Base-by-base conservation (phyloP, 371 early-diverging fungal genomes). In the Actinomucor elegans region DNA sequence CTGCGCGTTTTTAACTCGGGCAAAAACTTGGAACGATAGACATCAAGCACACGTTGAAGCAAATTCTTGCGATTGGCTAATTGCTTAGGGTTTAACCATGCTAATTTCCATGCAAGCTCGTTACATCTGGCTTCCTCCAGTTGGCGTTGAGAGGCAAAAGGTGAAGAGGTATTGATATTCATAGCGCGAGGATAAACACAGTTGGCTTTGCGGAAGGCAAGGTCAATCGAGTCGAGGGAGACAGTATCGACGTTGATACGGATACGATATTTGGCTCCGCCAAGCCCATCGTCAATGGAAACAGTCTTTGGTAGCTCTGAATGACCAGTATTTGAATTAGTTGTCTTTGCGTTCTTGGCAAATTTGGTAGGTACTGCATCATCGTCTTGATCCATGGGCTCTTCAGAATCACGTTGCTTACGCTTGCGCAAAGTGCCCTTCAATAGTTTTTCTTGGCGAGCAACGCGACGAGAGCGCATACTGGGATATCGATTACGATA, bases 401-500 rank as follows among this genome's bases (percentile, higher is more conserved):
- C 58, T 28, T 63, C 63, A 12, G 49, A 44, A 21, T 67, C 64
- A 17, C 68, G 48, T 11, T 57, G 57, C 40, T 66, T 66, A 32
- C 73, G 67, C 43, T 73, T 73, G 37, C 73, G 69, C 7, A 73
- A 34, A 14, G 73, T 73, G 3, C 73, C 73, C 43, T 69, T 69
- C 38, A 61, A 32, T 12, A 87, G 68, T 66, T 90, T 91, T 61
- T 94, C 91, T 64, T 92, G 84, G 45, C 91, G 74, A 11, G 89
- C 82, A 11, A 92, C 86, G 15, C 94, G 79, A 24, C 93, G 82
- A 29, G 87, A 88, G 48, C 92, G 80, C 64, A 87, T 80, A 24
- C 85, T 86, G 17, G 91, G 88, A 64, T 87, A 87, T 15, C 91
- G 83, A 47, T 94, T 91, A 41, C 96, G 82, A 62, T 90, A 97